Evolutionary conservation across 495 filamentous ascomycete species (phyloP), one percentile per base, ranked within the genome.

Genomic region (Talaromyces ruber): DNA sequence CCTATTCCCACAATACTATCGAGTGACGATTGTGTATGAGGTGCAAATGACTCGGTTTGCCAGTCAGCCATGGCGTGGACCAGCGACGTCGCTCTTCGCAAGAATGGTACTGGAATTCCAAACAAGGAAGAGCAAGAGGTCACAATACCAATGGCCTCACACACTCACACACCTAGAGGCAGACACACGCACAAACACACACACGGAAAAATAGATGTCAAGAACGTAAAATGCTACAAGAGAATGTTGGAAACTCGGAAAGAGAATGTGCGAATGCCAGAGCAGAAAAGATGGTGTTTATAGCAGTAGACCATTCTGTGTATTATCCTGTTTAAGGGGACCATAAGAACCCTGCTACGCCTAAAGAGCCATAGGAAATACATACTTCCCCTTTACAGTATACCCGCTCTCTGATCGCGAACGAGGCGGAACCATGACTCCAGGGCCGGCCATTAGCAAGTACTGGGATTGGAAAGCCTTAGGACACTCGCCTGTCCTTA

Each of bases 241-340:
- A 79, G 74, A 81, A 76, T 74, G 71, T 77, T 71, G 75, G 72
- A 74, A 71, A 77, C 77, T 81, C 74, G 63, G 71, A 74, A 79
- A 82, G 79, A 81, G 81, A 84, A 84, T 84, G 82, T 80, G 74
- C 70, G 72, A 62, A 52, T 60, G 43, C 59, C 59, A 47, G 59
- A 80, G 78, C 76, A 76, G 74, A 67, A 67, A 70, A 63, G 72
- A 76, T 75, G 73, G 68, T 78, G 76, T 79, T 79, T 79, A 81
- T 81, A 80, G 71, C 71, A 66, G 71, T 72, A 66, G 71, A 71
- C 66, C 72, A 71, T 72, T 63, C 68, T 76, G 69, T 70, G 66
- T 67, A 71, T 62, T 65, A 64, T 60, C 59, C 59, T 52, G 37
- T 50, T 25, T 32, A 60, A 60, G 59, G 59, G 28, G 59, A 34